Evolutionary conservation across 192 early-diverging fungal genomes (phyloP), one percentile per base, ranked within the genome.

Genomic region (Podila epicladia): DNA sequence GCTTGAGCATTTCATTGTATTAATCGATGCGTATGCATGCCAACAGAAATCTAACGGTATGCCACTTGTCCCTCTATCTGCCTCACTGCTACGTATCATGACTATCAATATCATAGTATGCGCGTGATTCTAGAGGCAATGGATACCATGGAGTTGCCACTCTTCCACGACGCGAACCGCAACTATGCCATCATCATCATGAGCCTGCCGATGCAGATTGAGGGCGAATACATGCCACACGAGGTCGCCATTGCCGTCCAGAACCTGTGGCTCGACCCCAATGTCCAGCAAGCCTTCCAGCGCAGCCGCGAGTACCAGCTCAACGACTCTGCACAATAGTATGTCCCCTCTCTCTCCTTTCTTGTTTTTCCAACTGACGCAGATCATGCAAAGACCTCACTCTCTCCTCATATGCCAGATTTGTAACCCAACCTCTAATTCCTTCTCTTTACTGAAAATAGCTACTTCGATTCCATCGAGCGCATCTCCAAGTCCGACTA

Each of bases 241-340:
- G 94, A 96, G 11, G 89, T 95, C 28, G 90, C 94, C 4, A 82
- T 77, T 15, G 96, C 97, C 13, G 89, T 99, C 62, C 90, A 91
- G 76, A 82, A 85, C 71, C 85, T 99, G 50, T 97, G 97, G 96
- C 69, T 82, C 22, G 97, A 99, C 87, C 83, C 76, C 45, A 95
- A 93, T 50, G 93, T 98, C 45, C 90, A 91, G 67, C 90, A 91
- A 58, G 93, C 93, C 71, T 94, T 97, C 72, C 82, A 82, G 31
- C 88, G 97, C 66, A 91, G 92, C 8, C 85, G 93, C 66, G 97
- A 99, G 87, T 99, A 93, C 82, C 97, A 99, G 88, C 85, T 99
- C 50, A 98, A 98, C 84, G 97, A 99, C 83, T 98, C 96, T 31
- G 95, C 97, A 38, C 87, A 90, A 82, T 99, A 99, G 93, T 94